Conservation (phyloP, 495 filamentous ascomycete genomes). For the Darksidea phi region DNA sequence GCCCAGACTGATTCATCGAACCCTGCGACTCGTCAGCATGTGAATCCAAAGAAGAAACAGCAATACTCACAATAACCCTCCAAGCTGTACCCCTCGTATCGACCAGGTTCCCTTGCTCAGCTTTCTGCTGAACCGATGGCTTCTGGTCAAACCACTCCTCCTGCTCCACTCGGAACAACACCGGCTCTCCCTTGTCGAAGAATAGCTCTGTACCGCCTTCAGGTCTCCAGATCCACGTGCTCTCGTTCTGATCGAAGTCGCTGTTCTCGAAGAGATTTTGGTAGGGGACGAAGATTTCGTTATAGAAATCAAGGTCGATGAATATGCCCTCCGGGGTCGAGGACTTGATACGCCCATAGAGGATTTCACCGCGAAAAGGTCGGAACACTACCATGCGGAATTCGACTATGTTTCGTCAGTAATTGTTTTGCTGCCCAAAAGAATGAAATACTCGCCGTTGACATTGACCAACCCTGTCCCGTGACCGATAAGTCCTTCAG, state of each 20-base stretch:
- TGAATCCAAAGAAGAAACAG: background rate
- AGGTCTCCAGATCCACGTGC: conserved; percentile 77
- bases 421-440: background rate
- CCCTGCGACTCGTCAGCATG: conserved; percentile 18
- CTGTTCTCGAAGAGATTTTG: conserved; percentile 66
- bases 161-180: conserved; percentile 75
- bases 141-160: conserved; percentile 89
- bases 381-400: conserved; percentile 92
- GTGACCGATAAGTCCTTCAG: conserved; percentile 90
- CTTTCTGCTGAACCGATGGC: conserved; percentile 59
- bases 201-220: conserved; percentile 69
- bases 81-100: conserved; percentile 61
- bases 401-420: conserved; percentile 58
- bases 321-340: conserved; percentile 71
- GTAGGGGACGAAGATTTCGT: conserved; percentile 77
- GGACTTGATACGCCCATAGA: conserved; percentile 74
- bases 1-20: conserved; percentile 31
- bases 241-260: conserved; percentile 68
- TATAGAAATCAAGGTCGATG: conserved; percentile 83
- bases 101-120: conserved; percentile 37
- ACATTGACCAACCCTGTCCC: conserved; percentile 86
- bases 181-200: conserved; percentile 84
- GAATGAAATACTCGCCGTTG: conserved; percentile 61
- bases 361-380: conserved; percentile 87
- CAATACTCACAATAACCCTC: conserved; percentile 58